These are phyloP conservation scores for Saccharomycopsis sp. DNA, from an alignment of 805 yeast genomes.

Conservation along the genomic window DNA sequence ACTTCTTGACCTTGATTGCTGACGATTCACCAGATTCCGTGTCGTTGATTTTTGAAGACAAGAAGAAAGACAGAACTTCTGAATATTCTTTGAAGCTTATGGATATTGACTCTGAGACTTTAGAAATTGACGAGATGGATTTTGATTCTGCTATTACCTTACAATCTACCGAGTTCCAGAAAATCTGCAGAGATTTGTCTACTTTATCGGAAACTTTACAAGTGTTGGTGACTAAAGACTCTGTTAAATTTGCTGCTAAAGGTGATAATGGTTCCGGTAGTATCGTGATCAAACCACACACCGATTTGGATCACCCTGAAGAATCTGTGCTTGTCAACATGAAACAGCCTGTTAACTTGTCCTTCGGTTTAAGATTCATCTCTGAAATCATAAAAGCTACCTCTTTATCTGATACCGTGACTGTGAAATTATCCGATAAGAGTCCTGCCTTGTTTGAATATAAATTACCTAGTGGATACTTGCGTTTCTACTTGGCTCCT, in stretches of 20 bases:
- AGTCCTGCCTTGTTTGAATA: constrained; percentile 94
- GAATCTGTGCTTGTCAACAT: constrained; percentile 68
- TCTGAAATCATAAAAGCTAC: constrained; percentile 90
- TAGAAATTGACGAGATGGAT: constrained; percentile 90
- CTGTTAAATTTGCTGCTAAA: constrained; percentile 81
- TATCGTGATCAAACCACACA: constrained; percentile 76
- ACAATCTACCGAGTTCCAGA: constrained; percentile 86
- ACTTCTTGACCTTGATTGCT: constrained; percentile 80
- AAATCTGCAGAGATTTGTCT: constrained; percentile 80
- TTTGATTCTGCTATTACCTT: constrained; percentile 79
- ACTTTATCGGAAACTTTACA: constrained; percentile 83
- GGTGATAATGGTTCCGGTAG: constrained; percentile 91
- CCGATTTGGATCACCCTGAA: constrained; percentile 76
- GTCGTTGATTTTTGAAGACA: constrained; percentile 81
- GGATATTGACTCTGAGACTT: constrained; percentile 94
- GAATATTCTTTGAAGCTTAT: constrained; percentile 88
- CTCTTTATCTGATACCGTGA: constrained; percentile 65
- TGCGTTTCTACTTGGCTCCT: constrained; percentile 95
- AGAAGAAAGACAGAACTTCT: constrained; percentile 81
- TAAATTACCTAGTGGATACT: constrained; percentile 83
- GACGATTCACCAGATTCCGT: constrained; percentile 82
- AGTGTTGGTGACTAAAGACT: constrained; percentile 83
- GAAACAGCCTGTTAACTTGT: constrained; percentile 79
- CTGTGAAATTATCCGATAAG: constrained; percentile 80
- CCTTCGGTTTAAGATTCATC: constrained; percentile 88